Base-by-base conservation (phyloP, 345 rosid species). In the Eucalyptus shirleyi region DNA sequence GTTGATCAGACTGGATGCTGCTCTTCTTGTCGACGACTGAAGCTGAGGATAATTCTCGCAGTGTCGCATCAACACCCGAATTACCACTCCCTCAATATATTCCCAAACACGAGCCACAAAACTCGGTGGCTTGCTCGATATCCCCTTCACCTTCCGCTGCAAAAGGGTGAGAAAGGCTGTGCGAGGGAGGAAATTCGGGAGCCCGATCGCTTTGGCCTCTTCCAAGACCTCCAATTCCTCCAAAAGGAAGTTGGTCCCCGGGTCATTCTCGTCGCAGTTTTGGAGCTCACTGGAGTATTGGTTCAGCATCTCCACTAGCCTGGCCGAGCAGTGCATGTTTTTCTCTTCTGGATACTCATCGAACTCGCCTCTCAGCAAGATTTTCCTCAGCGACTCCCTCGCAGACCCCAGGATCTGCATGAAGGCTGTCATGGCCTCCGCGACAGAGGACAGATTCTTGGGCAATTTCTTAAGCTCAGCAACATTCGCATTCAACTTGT, bases 351-450 rank as follows among this genome's bases (percentile, higher is more conserved):
- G 92, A 18, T 77, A 92, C 28, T 94, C 95, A 3, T 93, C 92
- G 69, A 90, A 93, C 19, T 95, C 95, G 4, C 95, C 93, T 67
- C 92, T 90, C 16, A 93, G 9, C 9, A 95, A 88, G 28, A 92
- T 65, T 37, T 92, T 94, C 34, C 89, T n/a, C 9, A 95, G 89
- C 4, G 93, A 94, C 11, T 94, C 95, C 19, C 91, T 95, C 2
- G 89, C 93, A 3, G 91, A 92, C 11, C 92, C 92, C 62, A 93
- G 45, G 45, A 95, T 92, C 11, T 89, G 87, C 93, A 93, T 90
- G 32, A 94, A 91, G 7, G 92, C 53, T 28, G 92, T 55, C 90
- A 93, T 87, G 23, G 94, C 94, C n/a, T 94, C 96, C 3, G 92
- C 47, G n/a, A 47, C 24, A 2, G 94, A 83, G 26, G 92, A 87